Evolutionary conservation across 805 yeast species (phyloP), one percentile per base, ranked within the genome.

Genomic region (Candida qinlingensis): DNA sequence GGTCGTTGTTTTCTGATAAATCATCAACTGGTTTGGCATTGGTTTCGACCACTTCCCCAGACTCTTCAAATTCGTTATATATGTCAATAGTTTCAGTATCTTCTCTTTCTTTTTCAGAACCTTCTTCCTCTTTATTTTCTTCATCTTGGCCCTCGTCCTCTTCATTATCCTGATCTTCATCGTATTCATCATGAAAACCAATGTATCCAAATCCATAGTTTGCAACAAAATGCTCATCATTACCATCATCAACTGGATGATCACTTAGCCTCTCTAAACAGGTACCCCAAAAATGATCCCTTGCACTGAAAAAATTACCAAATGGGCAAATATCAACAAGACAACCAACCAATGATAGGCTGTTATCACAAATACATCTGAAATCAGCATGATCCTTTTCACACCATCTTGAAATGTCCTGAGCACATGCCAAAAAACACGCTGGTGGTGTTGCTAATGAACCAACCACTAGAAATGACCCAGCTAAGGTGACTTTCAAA

Each of bases 221-320:
- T 13, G 44, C 39, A 27, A 40, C 45, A 34, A 27, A 44, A 36
- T 36, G 36, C 28, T 43, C 41, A 19, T 43, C 41, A 10, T 19
- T 29, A 4, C 43, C 44, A 25, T 39, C 42, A 8, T 34, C 29
- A 13, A 42, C 37, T 11, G 46, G 49, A 38, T 42, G 49, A 13
- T 36, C 45, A 29, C 48, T 41, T 11, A 55, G 51, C 52, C 61
- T 56, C 44, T 62, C 66, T 28, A 54, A 48, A 53, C 80, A 76
- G 4, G 79, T 73, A 1, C 79, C 80, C 58, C 68, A 57, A 51
- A 63, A 76, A 56, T 76, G 80, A 52, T 75, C 80, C 59, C 78
- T 62, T 12, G 75, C 67, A 43, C 72, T 63, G 49, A 67, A 67
- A 51, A 70, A 73, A 19, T 53, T 60, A 2, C 75, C 75, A 44